Evolutionary conservation across 2,329 filamentous ascomycete species (phyloP).

Genomic region (Xylariaceae sp.): DNA sequence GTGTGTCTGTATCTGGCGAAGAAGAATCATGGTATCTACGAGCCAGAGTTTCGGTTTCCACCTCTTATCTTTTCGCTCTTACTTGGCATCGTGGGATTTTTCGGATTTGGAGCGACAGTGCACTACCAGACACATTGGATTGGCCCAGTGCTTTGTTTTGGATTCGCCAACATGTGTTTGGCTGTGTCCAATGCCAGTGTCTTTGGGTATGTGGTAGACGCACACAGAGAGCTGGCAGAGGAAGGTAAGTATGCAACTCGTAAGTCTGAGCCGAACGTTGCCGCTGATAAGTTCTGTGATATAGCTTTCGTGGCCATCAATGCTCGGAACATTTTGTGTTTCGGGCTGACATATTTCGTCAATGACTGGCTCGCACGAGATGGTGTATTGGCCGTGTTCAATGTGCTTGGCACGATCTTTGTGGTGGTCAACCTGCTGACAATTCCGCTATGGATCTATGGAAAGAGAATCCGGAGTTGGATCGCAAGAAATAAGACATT

Average conservation of each 20-base stretch:
- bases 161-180: slow-evolving; percentile 45
- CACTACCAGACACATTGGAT: slow-evolving; percentile 45
- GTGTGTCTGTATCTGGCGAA: slow-evolving; percentile 42
- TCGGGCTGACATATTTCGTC: slow-evolving; percentile 43
- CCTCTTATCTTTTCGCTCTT: slow-evolving; percentile 39
- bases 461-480: slow-evolving; percentile 42
- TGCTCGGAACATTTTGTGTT: slow-evolving; percentile 44
- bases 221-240: slow-evolving; percentile 42
- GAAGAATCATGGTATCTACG: slow-evolving; percentile 49
- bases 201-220: slow-evolving; percentile 49
- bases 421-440: slow-evolving; percentile 42
- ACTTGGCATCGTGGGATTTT: slow-evolving; percentile 42
- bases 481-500: slow-evolving; percentile 37
- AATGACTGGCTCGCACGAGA: slow-evolving; percentile 37
- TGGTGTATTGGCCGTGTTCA: slow-evolving; percentile 35
- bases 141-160: slow-evolving; percentile 45
- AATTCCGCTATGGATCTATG: slow-evolving; percentile 47
- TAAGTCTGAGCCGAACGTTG: neutral
- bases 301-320: slow-evolving; percentile 49
- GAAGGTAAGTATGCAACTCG: slow-evolving; percentile 30
- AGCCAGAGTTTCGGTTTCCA: slow-evolving; percentile 47
- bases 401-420: slow-evolving; percentile 39
- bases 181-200: slow-evolving; percentile 45
- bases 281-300: slow-evolving; percentile 4
- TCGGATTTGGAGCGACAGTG: slow-evolving; percentile 43